Base-by-base conservation (phyloP, 2,329 filamentous ascomycete species). In the Diaporthe batatas region DNA sequence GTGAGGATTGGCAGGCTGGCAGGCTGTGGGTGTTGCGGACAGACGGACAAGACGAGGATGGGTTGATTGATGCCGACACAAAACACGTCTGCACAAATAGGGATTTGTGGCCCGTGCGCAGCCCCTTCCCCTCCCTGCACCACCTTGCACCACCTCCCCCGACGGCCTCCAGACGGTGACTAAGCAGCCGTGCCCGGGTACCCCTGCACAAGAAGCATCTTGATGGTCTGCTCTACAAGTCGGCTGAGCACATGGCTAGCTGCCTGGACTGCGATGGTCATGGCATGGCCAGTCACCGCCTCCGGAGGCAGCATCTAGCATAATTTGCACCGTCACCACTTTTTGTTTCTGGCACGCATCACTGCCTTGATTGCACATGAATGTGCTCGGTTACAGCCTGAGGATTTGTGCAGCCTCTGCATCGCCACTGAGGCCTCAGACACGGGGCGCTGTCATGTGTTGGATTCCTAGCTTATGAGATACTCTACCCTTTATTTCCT, bases 31-130 rank as follows among this genome's bases (percentile, higher is more conserved):
- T 53, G 55, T 68, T 14, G 54, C 65, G 32, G 54, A 57, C 55
- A 71, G 49, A 72, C 68, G 68, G 55, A 36, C 55, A 68, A 68
- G 49, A 73, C 68, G 68, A 70, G 68, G 68, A 59, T 70, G 55
- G 55, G 55, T 62, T 70, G 55, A 70, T 69, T 54, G 67, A 71
- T 68, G 62, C 55, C 54, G 64, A 54, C 71, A 57, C 64, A 68
- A 72, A 68, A 65, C 59, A 55, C 51, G 70, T 68, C 70, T 68
- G 70, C 70, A 72, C 70, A 72, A 72, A 72, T 72, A 72, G 23
- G 44, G 53, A 65, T 51, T 47, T 39, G 36, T 68, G 59, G 59
- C 39, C 70, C 70, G 59, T 72, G 70, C 70, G 44, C 29, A 29
- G 29, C 44, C 70, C 29, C n/a, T 16, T 23, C 47, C 47, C 11